Evolutionary conservation across 441 rosid species (phyloP), one percentile per base, ranked within the genome.

Genomic region (Jatropha podagrica): DNA sequence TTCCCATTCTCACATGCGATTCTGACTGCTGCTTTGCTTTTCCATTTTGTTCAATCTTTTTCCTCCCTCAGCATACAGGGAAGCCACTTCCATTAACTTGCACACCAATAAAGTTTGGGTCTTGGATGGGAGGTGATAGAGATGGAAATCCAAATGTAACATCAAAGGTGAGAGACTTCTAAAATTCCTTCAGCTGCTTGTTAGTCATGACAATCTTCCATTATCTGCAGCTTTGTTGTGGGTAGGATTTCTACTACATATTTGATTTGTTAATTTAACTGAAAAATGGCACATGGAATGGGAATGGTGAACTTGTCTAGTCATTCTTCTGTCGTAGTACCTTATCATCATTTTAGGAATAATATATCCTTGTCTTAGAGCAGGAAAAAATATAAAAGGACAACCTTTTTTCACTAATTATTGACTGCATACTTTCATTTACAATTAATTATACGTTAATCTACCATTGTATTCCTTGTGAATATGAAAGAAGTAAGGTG

Each of bases 101-200:
- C 86, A 90, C 98, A 4, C 98, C 98, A 10, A 94, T 94, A 81
- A 92, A 85, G 78, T 91, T 94, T 80, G 98, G 98, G 44, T 92
- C 97, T 77, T 92, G 97, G 98, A 94, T 94, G 98, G 98, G 97
- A 73, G 98, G 97, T 82, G 98, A 94, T 78, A 91, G 97, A 85
- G 97, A 92, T 88, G 98, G 98, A 83, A 94, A 94, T 85, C 98
- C 98, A 48, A 95, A 88, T 87, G 97, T 95, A 60, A 95, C 97
- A 27, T 89, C 98, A 67, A 92, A 95, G 93, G 98, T 90, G 76
- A 85, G 76, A 85, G 84, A 62, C 68, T 77, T 77, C 78, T 70
- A n/a, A 65, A 55, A 15, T 27, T 68, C 42, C 55, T 61, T 58
- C 5, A 23, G 3, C 13, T 62, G 38, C 41, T 49, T 44, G 15